Evolutionary conservation across 805 yeast species (phyloP).

Genomic region (Candida ortonii): DNA sequence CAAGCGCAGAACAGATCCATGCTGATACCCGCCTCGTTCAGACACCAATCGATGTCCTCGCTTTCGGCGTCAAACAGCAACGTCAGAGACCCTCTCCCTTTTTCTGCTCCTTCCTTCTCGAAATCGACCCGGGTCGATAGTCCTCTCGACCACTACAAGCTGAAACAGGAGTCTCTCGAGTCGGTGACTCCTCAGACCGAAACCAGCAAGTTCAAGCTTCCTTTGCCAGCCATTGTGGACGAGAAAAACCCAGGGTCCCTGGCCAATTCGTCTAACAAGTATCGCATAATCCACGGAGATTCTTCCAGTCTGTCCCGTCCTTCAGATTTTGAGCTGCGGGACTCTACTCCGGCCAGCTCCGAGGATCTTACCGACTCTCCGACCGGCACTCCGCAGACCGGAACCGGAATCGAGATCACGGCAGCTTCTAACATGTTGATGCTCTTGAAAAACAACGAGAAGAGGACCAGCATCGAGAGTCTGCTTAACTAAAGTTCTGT

Average conservation of each 20-base stretch:
- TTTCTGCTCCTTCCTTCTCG: not conserved
- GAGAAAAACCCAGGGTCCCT: slow-evolving; percentile 4
- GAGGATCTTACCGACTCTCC: slow-evolving; percentile 5
- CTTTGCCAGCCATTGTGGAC: slow-evolving; percentile 28
- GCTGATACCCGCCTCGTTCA: slow-evolving; percentile 5
- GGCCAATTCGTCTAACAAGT: no score
- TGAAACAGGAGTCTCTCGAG: no score
- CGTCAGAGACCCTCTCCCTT: not conserved
- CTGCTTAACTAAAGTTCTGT: slow-evolving; percentile 13
- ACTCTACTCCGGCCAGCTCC: slow-evolving; percentile 3
- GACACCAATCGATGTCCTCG: slow-evolving; percentile 11
- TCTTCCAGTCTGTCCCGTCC: no score
- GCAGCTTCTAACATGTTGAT: slow-evolving; percentile 21
- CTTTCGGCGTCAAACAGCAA: slow-evolving; percentile 2
- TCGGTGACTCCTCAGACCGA: slow-evolving; percentile 3
- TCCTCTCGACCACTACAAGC: no score
- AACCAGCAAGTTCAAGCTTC: slow-evolving; percentile 20
- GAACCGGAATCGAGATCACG: slow-evolving; percentile 7
- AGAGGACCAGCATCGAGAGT: slow-evolving; percentile 20
- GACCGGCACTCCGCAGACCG: not conserved
- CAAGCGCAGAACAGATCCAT: not conserved
- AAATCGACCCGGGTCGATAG: no score
- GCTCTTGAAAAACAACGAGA: slow-evolving; percentile 18
- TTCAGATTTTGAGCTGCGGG: slow-evolving; percentile 1
- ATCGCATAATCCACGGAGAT: no score